phyloP scores from a whole-genome alignment of 305 asterid species.

The Fraxinus paxiana region DNA sequence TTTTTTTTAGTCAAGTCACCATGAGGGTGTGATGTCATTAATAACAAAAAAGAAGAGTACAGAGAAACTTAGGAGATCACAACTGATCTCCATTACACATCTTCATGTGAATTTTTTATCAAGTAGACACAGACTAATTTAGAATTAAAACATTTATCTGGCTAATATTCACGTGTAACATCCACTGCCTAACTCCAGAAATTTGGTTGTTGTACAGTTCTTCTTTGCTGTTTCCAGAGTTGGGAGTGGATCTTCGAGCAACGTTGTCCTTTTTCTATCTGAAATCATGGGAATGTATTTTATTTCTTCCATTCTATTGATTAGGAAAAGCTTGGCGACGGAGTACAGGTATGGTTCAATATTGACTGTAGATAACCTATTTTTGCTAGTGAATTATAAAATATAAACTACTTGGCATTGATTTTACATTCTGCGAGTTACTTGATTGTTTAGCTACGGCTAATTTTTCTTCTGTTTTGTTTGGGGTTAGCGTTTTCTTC shows the following conservation, averaged over 20 bases:
- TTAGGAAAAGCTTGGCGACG: conserved; percentile 92
- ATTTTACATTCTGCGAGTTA: not conserved
- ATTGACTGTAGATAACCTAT: not conserved
- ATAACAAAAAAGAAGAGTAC: not conserved
- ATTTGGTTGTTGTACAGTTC: conserved; percentile 51
- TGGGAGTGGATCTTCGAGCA: conserved; percentile 98
- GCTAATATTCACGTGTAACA: not conserved
- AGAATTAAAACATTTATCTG: not conserved
- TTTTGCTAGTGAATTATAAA: not conserved
- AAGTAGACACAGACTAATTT: not conserved
- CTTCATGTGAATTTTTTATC: not conserved
- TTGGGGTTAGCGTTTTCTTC: not conserved
- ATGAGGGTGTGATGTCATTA: not conserved
- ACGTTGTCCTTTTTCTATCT: conserved; percentile 91
- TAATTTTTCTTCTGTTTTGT: not conserved
- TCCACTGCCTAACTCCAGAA: conserved; percentile 16
- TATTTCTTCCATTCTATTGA: conserved; percentile 82
- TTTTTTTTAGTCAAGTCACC: not conserved
- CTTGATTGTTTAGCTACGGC: not conserved
- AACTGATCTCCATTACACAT: not conserved
- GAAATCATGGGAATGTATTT: conserved; percentile 99
- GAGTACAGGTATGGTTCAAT: conserved; percentile 63
- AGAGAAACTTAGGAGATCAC: not conserved
- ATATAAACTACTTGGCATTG: not conserved
- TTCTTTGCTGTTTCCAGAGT: conserved; percentile 97